phyloP scores from a whole-genome alignment of 805 yeast genomes.

The Kuraishia floccosa region DNA sequence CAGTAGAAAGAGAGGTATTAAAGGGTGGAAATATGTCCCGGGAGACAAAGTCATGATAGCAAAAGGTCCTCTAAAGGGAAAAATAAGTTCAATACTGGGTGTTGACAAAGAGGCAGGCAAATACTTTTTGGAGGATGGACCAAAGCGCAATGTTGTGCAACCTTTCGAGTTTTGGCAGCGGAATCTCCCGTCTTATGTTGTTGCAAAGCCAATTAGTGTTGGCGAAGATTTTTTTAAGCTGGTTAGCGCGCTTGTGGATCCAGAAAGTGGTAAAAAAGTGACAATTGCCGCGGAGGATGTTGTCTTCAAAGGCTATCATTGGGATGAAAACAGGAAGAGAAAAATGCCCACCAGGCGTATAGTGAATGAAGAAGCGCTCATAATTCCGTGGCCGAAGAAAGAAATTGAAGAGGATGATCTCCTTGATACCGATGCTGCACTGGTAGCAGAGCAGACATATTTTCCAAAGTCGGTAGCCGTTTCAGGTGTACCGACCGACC shows the following conservation, averaged over 20 bases:
- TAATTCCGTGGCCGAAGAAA: conserved; percentile 88
- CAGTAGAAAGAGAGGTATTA: conserved; percentile 31
- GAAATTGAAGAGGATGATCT: conserved; percentile 41
- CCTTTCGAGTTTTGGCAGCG: conserved; percentile 68
- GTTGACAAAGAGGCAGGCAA: conserved; percentile 52
- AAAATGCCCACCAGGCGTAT: conserved; percentile 75
- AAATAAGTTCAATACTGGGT: conserved; percentile 53
- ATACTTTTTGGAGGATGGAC: conserved; percentile 57
- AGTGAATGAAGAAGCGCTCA: conserved; percentile 51
- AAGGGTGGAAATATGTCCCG: conserved; percentile 49
- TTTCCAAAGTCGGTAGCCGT: conserved; percentile 57
- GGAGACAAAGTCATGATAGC: conserved; percentile 73
- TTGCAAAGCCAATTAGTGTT: conserved; percentile 56
- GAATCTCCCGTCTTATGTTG: conserved; percentile 60
- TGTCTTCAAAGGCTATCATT: conserved; percentile 56
- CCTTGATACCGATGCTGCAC: conserved; percentile 43
- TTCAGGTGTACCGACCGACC: conserved; percentile 60
- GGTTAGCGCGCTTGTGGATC: conserved; percentile 68
- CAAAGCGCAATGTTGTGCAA: conserved; percentile 47
- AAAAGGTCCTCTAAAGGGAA: conserved; percentile 66
- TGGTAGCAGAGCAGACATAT: conserved; percentile 62
- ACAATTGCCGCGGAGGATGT: conserved; percentile 75
- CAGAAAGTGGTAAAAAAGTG: conserved; percentile 41
- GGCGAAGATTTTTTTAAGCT: conserved; percentile 53
- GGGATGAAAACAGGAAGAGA: conserved; percentile 60